These are phyloP conservation scores for Rhodotorula glutinis DNA, from an alignment of 1,284 basidiomycete species.

Conservation along the genomic window DNA sequence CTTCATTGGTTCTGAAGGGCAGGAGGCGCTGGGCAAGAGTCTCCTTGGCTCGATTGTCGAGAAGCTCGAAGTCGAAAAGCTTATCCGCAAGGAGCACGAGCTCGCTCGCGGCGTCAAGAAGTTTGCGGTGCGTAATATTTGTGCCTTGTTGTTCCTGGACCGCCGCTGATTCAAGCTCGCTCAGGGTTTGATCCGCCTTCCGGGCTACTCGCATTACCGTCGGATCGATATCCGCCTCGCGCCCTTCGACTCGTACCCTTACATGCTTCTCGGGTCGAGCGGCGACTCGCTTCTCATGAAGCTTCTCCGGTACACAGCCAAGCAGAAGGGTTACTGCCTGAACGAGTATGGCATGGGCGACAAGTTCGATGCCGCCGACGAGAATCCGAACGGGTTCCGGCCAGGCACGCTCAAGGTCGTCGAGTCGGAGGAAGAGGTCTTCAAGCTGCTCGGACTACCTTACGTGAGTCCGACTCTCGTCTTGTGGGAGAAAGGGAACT, in stretches of 20 bases:
- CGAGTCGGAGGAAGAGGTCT: slow-evolving; percentile 38
- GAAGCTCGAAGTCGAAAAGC: slow-evolving; percentile 15
- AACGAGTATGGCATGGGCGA: slow-evolving; percentile 43
- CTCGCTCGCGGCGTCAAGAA: slow-evolving; percentile 33
- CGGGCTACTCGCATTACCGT: slow-evolving; percentile 18
- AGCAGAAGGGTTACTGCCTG: slow-evolving; percentile 32
- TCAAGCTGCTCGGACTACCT: slow-evolving; percentile 34
- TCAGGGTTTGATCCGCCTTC: slow-evolving; percentile 36
- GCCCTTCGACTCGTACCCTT: slow-evolving; percentile 20
- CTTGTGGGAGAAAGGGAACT: not conserved
- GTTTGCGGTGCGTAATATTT: slow-evolving; percentile 12
- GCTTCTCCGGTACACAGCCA: slow-evolving; percentile 32
- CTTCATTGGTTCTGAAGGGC: slow-evolving; percentile 2
- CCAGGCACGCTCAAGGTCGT: slow-evolving; percentile 36
- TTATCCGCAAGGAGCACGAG: slow-evolving; percentile 27
- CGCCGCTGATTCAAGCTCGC: no score
- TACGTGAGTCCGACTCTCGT: slow-evolving; percentile 16
- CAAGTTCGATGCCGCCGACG: not conserved
- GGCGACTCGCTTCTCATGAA: slow-evolving; percentile 35
- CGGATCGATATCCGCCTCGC: slow-evolving; percentile 38
- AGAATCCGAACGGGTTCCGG: slow-evolving; percentile 38
- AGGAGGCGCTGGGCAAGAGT: slow-evolving; percentile 15
- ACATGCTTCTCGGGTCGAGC: slow-evolving; percentile 28
- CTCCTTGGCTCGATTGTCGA: slow-evolving; percentile 28
- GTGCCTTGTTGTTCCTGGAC: no score